Conservation (phyloP, 2,329 filamentous ascomycete species). For the Pseudogymnoascus sp. region DNA sequence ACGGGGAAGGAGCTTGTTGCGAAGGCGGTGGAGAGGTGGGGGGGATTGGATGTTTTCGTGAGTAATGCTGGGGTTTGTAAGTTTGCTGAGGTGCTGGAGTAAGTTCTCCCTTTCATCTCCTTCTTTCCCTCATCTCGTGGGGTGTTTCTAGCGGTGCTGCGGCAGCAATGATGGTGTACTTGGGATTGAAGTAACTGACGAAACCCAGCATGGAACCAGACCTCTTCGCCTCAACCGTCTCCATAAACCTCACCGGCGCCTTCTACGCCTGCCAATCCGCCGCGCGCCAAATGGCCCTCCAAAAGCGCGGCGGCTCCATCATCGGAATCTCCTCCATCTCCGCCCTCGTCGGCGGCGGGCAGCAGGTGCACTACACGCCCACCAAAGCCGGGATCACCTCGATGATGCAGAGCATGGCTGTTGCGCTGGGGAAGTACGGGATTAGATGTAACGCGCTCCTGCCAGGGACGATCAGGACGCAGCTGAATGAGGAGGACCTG, state of each 20-base stretch:
- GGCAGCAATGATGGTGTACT: too few species aligned
- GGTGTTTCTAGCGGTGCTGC: too few species aligned
- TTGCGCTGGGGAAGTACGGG: constrained; percentile 64
- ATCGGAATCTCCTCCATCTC: constrained; percentile 68
- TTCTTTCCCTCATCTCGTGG: background rate
- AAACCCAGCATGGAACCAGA: constrained; percentile 50
- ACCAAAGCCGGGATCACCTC: constrained; percentile 77
- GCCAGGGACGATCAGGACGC: constrained; percentile 75
- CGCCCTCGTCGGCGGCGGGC: constrained; percentile 67
- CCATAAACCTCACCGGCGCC: constrained; percentile 78
- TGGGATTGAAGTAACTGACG: background rate
- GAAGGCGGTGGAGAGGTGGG: constrained; percentile 53
- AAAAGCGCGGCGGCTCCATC: constrained; percentile 65
- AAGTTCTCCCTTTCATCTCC: constrained; percentile 20
- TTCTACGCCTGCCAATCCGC: constrained; percentile 83
- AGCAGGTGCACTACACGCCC: constrained; percentile 78
- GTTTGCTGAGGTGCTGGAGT: constrained; percentile 79
- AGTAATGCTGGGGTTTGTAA: constrained; percentile 84
- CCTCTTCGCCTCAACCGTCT: constrained; percentile 62
- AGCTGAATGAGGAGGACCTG: constrained; percentile 76
- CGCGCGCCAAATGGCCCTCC: constrained; percentile 67
- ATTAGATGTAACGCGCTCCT: constrained; percentile 79
- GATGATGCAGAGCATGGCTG: constrained; percentile 76
- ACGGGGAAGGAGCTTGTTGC: constrained; percentile 62
- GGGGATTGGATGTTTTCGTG: constrained; percentile 67